Conservation (phyloP, 139 green algal genomes). For the Yamagishiella unicocca region DNA sequence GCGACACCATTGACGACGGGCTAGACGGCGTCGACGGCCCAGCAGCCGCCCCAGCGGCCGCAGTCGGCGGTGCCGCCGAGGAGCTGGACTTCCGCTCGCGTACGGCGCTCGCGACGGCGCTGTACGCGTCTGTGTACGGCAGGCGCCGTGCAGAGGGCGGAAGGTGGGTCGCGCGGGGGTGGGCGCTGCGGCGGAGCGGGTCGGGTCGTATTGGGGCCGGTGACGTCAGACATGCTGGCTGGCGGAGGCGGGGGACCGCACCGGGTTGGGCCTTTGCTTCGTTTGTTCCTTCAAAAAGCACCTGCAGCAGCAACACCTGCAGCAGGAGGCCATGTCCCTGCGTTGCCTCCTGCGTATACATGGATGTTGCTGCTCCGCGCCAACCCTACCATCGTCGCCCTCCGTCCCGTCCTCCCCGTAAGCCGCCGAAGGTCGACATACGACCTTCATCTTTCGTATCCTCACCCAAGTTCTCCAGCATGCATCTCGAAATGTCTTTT, state of each 20-base stretch:
- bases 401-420: background rate
- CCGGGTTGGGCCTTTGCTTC: too few relatives aligned
- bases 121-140: constrained; percentile 15
- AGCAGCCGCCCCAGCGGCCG: background rate
- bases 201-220: background rate
- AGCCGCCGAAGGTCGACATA: too few relatives aligned
- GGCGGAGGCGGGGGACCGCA: too few relatives aligned
- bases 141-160: background rate
- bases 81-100: background rate
- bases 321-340: background rate
- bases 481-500: too few relatives aligned
- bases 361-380: too few relatives aligned
- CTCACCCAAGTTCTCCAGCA: too few relatives aligned
- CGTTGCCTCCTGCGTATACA: too few relatives aligned
- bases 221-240: background rate
- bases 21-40: background rate
- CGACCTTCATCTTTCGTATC: too few relatives aligned
- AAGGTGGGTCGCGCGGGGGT: background rate
- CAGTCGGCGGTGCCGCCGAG: background rate
- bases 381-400: too few relatives aligned
- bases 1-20: constrained; percentile 1
- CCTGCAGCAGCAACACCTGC: background rate
- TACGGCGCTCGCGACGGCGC: constrained; percentile 1
- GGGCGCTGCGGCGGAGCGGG: background rate
- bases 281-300: background rate